Base-by-base conservation (phyloP, 164 flowering plant species). In the Magnolia kwangsiensis region DNA sequence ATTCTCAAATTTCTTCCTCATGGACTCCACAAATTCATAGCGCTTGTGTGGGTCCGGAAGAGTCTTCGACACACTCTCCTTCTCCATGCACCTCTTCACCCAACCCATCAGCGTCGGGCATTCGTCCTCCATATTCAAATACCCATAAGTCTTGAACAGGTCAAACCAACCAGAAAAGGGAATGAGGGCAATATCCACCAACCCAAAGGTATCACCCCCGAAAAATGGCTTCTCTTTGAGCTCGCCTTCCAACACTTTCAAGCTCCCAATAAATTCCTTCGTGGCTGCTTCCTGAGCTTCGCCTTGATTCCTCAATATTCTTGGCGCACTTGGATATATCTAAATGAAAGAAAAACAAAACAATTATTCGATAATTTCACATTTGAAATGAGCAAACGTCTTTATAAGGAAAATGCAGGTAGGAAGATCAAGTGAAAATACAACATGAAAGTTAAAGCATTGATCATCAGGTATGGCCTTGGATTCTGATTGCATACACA, bases 211-310 rank as follows among this genome's bases (percentile, higher is more conserved):
- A 2, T 79, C 78, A 1, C 81, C 81, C 18, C 78, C 81, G 16
- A 79, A 75, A 61, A 27, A 79, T 2, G 77, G 66, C 58, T 79
- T 71, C 64, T 75, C 78, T 27, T 75, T 75, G 2, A 79, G 75
- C 64, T 71, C 78, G 5, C 72, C 81, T 72, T 75, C 81, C 67
- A 75, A 31, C 72, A 75, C 0, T 75, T 75, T 79, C 67, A 79
- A 10, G 72, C 2, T 7, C 14, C 64, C 74, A 8, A 78, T 63
- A 24, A 78, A 63, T 7, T 78, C 77, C 66, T 74, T 75, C 74
- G 65, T 72, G 1, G 75, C 72, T 13, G 49, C 71, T 13, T 75
- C 78, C 50, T 2, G 81, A 1, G 50, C 78, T 63, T 79, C 81
- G 13, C 75, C 81, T 20, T 72, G 72, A 63, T 0, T 61, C 71